Percentiles rank a stretch among this genome's conserved stretches.
phyloP scores from a whole-genome alignment of 352 stramenopile genomes.

The Sclerospora graminicola region DNA sequence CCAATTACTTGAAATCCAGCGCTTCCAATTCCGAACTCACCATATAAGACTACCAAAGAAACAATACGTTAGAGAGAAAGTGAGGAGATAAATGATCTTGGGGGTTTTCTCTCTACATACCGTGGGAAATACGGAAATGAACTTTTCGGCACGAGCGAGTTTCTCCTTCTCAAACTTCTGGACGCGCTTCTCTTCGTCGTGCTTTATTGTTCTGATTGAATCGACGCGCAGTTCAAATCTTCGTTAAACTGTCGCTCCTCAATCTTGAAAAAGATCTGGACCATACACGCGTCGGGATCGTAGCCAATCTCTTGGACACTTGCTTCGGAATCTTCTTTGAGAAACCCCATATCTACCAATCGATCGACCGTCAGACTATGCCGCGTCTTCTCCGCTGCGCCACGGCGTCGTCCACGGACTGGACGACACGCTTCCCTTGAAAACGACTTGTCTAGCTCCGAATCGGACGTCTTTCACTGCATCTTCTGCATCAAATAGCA shows the following conservation, averaged over 20 bases:
- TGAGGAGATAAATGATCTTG: no score
- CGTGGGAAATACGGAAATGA: slow-evolving; percentile 57
- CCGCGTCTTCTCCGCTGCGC: slow-evolving; percentile 16
- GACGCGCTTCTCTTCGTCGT: slow-evolving; percentile 40
- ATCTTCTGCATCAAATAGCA: slow-evolving; percentile 4
- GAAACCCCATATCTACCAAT: slow-evolving; percentile 58
- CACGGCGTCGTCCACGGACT: slow-evolving; percentile 6
- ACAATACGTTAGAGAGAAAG: background rate
- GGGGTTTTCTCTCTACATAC: no score
- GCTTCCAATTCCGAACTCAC: slow-evolving; percentile 27
- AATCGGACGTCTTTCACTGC: slow-evolving; percentile 10
- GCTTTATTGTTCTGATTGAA: slow-evolving; percentile 63
- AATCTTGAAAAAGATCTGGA: slow-evolving; percentile 68
- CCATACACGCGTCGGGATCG: slow-evolving; percentile 68
- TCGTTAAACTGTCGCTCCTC: no score
- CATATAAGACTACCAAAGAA: slow-evolving; percentile 40
- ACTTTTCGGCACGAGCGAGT: slow-evolving; percentile 36
- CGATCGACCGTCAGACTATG: slow-evolving; percentile 48
- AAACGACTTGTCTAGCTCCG: slow-evolving; percentile 10
- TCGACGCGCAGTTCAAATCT: slow-evolving; percentile 71
- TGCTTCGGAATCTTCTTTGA: no score
- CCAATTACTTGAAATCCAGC: slow-evolving; percentile 28
- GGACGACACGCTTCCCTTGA: slow-evolving; percentile 6
- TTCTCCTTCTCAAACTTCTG: slow-evolving; percentile 47
- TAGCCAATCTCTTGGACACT: no score